Evolutionary conservation across 345 rosid genomes (phyloP), one percentile per base, ranked within the genome.

Genomic region (Excoecaria cochinchinensis): DNA sequence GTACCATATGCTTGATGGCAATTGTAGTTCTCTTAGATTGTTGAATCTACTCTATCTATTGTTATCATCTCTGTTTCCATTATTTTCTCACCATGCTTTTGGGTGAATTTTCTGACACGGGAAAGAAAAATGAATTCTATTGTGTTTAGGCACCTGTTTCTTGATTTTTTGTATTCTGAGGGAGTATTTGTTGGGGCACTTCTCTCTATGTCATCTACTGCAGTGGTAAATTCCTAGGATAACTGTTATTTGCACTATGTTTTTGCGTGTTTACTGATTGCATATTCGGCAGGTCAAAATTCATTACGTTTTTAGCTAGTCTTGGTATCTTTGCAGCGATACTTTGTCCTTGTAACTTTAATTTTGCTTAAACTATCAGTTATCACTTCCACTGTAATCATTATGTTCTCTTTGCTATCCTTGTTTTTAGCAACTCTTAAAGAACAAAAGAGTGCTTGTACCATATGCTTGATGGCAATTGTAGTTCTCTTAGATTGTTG

Each of bases 181-280:
- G 98, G 98, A 63, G 85, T 93, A 61, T 93, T 93, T 80, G 95
- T 93, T 52, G 98, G 98, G 36, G 93, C 88, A 67, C 90, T 93
- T 81, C 89, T 93, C 67, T 93, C 98, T 44, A 91, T 93, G 98
- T 93, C 98, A 77, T 93, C 97, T 12, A 93, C 98, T 67, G 98
- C 98, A 25, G 98, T 93, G 97, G 98, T 93, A 88, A 70, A 55
- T 48, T 22, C 57, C 59, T 19, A 69, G 53, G 25, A 13, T 22
- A 48, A 56, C 16, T 14, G 40, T 47, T 48, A 21, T 24, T 31
- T 46, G 9, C 46, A 42, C 44, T 59, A 44, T n/a, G 21, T 19
- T 15, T 24, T 22, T 72, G 9, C 44, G 15, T 63, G 67, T 10
- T 47, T 10, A 8, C 46, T 63, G 25, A 63, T 63, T 73, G 55